Evolutionary conservation across 768 basidiomycete species (phyloP), one percentile per base, ranked within the genome.

Genomic region (Crassisporium funariophilum): DNA sequence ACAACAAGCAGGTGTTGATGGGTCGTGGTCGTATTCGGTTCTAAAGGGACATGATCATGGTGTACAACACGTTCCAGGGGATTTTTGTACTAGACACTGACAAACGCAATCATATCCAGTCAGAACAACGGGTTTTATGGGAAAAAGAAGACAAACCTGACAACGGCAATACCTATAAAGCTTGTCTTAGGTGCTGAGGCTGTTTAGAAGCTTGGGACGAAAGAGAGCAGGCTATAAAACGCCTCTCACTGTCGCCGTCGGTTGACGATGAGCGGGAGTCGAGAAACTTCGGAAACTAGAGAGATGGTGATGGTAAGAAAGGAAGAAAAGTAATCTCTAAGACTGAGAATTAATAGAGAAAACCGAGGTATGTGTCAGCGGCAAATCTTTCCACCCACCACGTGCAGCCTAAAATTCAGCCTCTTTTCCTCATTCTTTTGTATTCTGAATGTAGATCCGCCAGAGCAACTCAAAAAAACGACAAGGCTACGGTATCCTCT

Each of bases 21-120:
- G 49, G 59, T 60, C 61, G 63, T 54, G 61, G 57, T 64, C 50
- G 54, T 43, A 38, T 61, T 53, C 47, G 56, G 53, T 53, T 66
- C 64, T 74, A 76, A 47, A 72, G 63, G 62, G 71, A 69, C 61
- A 67, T 70, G 55, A 69, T 69, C 71, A 74, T 73, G 65, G 61
- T 65, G 70, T 59, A 66, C 62, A 60, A 67, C 65, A 62, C 60
- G 64, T 67, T 68, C 62, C 64, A 66, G 57, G 52, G 53, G 61
- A 48, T 52, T 57, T 65, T 62, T 57, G 52, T 49, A 52, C 34
- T 50, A 52, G 56, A 51, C 55, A 41, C 43, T 35, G 25, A 46
- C 41, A 35, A 34, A 46, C 24, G 34, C 35, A 42, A 39, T 44
- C 33, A 17, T 21, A 39, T 35, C 15, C 38, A 42, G 35, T 29